Conservation (phyloP, 2,329 filamentous ascomycete species). For the Geosmithia morbida region DNA sequence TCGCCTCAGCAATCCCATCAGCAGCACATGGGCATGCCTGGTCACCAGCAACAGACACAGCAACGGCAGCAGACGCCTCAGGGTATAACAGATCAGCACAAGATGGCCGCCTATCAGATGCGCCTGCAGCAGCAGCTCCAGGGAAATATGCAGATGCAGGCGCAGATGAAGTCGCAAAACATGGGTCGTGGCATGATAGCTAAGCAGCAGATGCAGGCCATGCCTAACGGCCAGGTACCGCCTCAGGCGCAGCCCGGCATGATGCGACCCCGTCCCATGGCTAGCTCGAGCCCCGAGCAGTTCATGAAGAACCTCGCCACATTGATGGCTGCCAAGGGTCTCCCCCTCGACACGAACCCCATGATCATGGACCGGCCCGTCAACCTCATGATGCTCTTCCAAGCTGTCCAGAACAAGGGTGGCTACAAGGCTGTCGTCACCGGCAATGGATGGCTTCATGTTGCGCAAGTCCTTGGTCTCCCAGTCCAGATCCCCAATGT, state of each 20-base stretch:
- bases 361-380: slow-evolving; percentile 59
- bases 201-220: slow-evolving; percentile 31
- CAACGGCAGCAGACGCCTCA: slow-evolving; percentile 22
- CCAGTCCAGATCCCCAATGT: slow-evolving; percentile 52
- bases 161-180: slow-evolving; percentile 33
- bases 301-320: slow-evolving; percentile 63
- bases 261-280: slow-evolving; percentile 23
- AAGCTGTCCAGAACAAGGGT: slow-evolving; percentile 57
- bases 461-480: slow-evolving; percentile 53
- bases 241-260: slow-evolving; percentile 25
- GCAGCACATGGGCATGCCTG: slow-evolving; percentile 10
- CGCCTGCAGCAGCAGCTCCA: slow-evolving; percentile 66
- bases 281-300: slow-evolving; percentile 42
- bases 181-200: slow-evolving; percentile 36
- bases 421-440: slow-evolving; percentile 63
- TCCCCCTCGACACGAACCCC: slow-evolving; percentile 63
- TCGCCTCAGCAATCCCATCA: slow-evolving; percentile 19
- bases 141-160: slow-evolving; percentile 31
- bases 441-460: slow-evolving; percentile 56
- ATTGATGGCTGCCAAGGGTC: slow-evolving; percentile 63
- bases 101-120: slow-evolving; percentile 68
- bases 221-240: slow-evolving; percentile 40
- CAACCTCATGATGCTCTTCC: slow-evolving; percentile 64
- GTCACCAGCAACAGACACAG: slow-evolving; percentile 25
- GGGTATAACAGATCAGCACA: slow-evolving; percentile 48